Evolutionary conservation across 2,329 filamentous ascomycete species (phyloP).

Genomic region (Paecilomyces variotii): DNA sequence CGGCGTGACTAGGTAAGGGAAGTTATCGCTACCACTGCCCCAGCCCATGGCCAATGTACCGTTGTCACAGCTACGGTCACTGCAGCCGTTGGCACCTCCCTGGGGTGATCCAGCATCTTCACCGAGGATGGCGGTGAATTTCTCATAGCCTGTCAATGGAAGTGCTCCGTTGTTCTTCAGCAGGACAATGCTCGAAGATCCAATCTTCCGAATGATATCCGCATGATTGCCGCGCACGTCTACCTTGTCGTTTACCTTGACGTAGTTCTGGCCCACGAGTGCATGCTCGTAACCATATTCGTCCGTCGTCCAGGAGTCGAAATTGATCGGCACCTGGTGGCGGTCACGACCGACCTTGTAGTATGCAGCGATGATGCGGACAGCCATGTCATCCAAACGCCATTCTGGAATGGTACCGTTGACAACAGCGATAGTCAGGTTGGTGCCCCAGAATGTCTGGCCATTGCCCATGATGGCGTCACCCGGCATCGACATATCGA

Average conservation of each 20-base stretch:
- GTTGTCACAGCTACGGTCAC: constrained; percentile 56
- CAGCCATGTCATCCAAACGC: constrained; percentile 84
- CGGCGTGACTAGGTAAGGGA: constrained; percentile 56
- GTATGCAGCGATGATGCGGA: constrained; percentile 64
- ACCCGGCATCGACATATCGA: constrained; percentile 81
- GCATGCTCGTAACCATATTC: constrained; percentile 64
- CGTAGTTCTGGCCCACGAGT: constrained; percentile 52
- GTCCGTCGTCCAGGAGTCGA: constrained; percentile 77
- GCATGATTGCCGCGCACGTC: constrained; percentile 75
- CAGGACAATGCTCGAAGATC: constrained; percentile 73
- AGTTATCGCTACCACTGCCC: constrained; percentile 53
- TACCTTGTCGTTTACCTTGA: constrained; percentile 70
- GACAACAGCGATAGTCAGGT: constrained; percentile 76
- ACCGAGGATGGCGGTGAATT: constrained; percentile 68
- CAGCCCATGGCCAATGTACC: constrained; percentile 58
- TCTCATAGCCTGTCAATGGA: constrained; percentile 67
- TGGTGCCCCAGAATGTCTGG: constrained; percentile 70
- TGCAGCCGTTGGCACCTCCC: constrained; percentile 70
- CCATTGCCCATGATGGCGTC: constrained; percentile 71
- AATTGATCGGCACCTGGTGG: constrained; percentile 58
- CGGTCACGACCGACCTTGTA: constrained; percentile 55
- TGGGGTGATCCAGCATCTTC: constrained; percentile 72
- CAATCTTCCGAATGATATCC: constrained; percentile 64
- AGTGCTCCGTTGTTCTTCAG: constrained; percentile 75
- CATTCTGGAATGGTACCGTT: constrained; percentile 86